These are phyloP conservation scores for Heracleum sosnowskyi DNA, from an alignment of 129 eudicot species.

Conservation along the genomic window DNA sequence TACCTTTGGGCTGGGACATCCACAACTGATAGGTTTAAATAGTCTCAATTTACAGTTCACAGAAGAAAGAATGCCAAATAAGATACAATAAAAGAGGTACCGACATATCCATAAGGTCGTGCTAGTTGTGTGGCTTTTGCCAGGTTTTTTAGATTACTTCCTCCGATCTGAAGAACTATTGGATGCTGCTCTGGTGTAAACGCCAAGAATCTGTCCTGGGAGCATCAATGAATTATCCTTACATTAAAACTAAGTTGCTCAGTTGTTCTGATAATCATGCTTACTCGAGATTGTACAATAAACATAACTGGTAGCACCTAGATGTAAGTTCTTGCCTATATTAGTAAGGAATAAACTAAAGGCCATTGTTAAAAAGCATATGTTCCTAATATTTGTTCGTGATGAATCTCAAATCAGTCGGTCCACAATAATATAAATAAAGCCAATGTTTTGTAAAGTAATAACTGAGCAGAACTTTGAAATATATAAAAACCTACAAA, in stretches of 20 bases:
- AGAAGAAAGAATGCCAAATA: not conserved
- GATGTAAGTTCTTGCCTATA: not conserved
- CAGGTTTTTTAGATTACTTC: constrained; percentile 80
- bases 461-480: not conserved
- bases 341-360: not conserved
- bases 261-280: not conserved
- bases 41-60: constrained; percentile 9
- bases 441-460: not conserved
- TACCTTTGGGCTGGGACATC: constrained; percentile 97
- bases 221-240: constrained; percentile 19
- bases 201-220: constrained; percentile 92
- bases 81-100: constrained; percentile 19
- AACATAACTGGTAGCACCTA: not conserved
- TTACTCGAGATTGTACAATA: not conserved
- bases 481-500: too few species aligned
- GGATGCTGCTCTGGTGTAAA: constrained; percentile 91
- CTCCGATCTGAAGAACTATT: constrained; percentile 93
- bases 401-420: not conserved
- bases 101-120: constrained; percentile 69
- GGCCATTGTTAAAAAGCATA: not conserved
- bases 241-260: not conserved
- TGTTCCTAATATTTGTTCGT: not conserved
- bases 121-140: constrained; percentile 91
- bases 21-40: constrained; percentile 52
- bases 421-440: not conserved